Percentiles rank a stretch among this genome's conserved stretches.
Conservation (phyloP, 768 basidiomycete genomes). For the Podaxis sp. region DNA sequence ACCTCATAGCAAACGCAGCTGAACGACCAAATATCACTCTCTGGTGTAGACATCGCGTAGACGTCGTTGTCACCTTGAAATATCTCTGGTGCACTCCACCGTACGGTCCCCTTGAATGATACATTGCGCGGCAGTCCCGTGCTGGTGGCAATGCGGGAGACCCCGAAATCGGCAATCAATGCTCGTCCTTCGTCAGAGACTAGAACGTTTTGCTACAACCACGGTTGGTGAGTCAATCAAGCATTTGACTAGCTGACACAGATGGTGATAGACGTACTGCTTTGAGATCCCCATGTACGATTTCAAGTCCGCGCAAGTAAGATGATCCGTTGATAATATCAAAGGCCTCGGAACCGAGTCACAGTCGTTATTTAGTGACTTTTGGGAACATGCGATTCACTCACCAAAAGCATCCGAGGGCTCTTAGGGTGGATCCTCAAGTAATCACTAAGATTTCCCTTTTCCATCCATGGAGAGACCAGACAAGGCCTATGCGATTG, state of each 20-base stretch:
- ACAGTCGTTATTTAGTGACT: too few relatives aligned
- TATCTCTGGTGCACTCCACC: neutral
- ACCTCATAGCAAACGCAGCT: conserved; percentile 1
- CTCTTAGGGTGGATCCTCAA: conserved; percentile 11
- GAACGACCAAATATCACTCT: conserved; percentile 2
- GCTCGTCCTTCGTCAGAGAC: neutral
- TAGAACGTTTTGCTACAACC: neutral
- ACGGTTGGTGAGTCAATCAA: too few relatives aligned
- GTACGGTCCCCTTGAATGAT: too few relatives aligned
- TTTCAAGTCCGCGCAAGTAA: neutral
- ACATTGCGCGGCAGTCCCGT: too few relatives aligned
- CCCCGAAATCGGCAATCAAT: neutral
- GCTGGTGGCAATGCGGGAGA: neutral
- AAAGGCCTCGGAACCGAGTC: neutral
- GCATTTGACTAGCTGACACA: too few relatives aligned
- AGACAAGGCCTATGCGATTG: conserved; percentile 12
- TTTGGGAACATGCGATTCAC: neutral
- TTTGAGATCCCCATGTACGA: conserved; percentile 7
- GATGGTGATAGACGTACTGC: too few relatives aligned
- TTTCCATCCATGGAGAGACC: conserved; percentile 23
- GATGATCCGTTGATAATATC: neutral
- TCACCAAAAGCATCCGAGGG: conserved; percentile 18
- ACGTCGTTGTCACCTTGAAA: neutral
- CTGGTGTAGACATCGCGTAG: neutral
- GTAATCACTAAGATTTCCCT: conserved; percentile 21